Percentiles rank a stretch among this genome's conserved stretches.
Evolutionary conservation across 495 filamentous ascomycete species (phyloP).

Genomic region (Hypoxylon subgilvum): DNA sequence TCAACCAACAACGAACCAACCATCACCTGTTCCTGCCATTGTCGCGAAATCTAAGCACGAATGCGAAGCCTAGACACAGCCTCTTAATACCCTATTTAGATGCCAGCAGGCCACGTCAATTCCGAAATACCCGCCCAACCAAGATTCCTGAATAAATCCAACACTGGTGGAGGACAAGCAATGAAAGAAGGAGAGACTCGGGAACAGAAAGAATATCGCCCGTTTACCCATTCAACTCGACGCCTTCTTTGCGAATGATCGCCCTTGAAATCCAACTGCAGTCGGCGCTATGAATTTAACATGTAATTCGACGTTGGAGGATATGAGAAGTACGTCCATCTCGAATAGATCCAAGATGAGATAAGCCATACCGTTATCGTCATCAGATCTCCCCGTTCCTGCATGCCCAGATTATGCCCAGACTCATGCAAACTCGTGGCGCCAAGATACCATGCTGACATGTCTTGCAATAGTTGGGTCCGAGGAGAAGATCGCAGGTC

Average conservation of each 20-base stretch:
- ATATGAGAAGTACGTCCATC: constrained; percentile 58
- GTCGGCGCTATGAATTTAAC: constrained; percentile 45
- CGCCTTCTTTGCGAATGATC: constrained; percentile 14
- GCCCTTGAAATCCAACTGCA: constrained; percentile 2
- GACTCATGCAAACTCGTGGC: constrained; percentile 17
- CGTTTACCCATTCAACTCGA: not conserved
- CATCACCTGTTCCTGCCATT: constrained; percentile 1
- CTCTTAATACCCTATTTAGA: constrained; percentile 4
- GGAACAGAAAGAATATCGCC: not conserved
- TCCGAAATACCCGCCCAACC: constrained; percentile 1
- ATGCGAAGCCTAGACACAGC: constrained; percentile 3
- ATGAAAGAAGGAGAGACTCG: not conserved
- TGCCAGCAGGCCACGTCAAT: constrained; percentile 1
- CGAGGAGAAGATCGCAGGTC: constrained; percentile 51
- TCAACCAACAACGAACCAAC: not conserved
- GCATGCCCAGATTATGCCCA: constrained; percentile 22
- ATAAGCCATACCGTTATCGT: constrained; percentile 16
- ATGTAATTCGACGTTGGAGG: constrained; percentile 62
- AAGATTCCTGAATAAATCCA: constrained; percentile 2
- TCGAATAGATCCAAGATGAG: not conserved
- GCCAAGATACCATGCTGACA: constrained; percentile 41
- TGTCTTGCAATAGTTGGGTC: constrained; percentile 36
- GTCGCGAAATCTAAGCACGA: constrained; percentile 4
- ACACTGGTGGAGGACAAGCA: constrained; percentile 2
- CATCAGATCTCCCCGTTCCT: constrained; percentile 13